Evolutionary conservation across 1,139 yeast species (phyloP).

Genomic region (Hanseniaspora sp.): DNA sequence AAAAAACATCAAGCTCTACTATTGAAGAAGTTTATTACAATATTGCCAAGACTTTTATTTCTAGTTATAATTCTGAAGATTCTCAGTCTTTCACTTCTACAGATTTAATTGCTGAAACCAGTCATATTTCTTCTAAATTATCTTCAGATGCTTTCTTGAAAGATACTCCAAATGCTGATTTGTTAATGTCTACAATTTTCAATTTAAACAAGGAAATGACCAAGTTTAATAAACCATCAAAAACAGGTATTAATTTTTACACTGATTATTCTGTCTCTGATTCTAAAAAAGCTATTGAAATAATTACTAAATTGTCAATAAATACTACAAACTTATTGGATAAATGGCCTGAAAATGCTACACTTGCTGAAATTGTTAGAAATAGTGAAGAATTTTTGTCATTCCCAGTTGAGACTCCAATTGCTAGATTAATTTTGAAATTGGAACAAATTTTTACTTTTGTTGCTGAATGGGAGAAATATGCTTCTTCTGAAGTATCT

Average conservation of each 20-base stretch:
- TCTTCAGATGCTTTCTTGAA: conserved; percentile 23
- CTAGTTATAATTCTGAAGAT: conserved; percentile 25
- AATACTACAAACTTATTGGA: conserved; percentile 41
- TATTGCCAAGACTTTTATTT: conserved; percentile 33
- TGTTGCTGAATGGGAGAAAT: conserved; percentile 86
- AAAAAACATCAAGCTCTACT: conserved; percentile 19
- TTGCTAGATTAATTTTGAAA: conserved; percentile 68
- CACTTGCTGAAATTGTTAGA: conserved; percentile 54
- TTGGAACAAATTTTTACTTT: conserved; percentile 76
- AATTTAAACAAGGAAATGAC: conserved; percentile 31
- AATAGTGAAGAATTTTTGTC: conserved; percentile 58
- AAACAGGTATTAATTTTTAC: conserved; percentile 47
- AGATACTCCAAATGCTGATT: conserved; percentile 29
- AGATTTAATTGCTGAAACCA: conserved; percentile 34
- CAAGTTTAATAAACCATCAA: conserved; percentile 21
- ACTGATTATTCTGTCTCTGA: conserved; percentile 54
- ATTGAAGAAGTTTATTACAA: conserved; percentile 31
- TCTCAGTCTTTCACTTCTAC: conserved; percentile 25
- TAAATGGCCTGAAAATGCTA: conserved; percentile 95
- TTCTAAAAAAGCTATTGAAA: conserved; percentile 45
- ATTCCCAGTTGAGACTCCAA: conserved; percentile 56
- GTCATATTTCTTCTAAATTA: conserved; percentile 27
- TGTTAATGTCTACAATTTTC: conserved; percentile 37
- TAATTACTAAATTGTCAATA: conserved; percentile 41
- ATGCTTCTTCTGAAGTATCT: conserved; percentile 71